phyloP scores from a whole-genome alignment of 345 rosid genomes.

The Boechera stricta region DNA sequence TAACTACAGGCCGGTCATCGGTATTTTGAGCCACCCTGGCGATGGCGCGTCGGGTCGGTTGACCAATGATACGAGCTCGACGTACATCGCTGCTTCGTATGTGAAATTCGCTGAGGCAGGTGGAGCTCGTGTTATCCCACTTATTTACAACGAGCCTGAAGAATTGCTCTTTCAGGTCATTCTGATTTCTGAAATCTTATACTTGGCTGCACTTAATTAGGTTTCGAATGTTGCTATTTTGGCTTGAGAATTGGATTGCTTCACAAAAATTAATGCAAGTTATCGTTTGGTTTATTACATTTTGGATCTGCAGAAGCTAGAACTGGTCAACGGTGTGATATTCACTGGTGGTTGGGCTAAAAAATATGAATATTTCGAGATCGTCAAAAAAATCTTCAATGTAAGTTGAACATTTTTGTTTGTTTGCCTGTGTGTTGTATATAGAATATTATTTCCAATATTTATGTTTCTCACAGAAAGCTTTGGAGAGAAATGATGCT shows the following conservation, averaged over 20 bases:
- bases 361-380: constrained; percentile 57
- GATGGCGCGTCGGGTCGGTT: constrained; percentile 93
- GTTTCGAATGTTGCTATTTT: neutral
- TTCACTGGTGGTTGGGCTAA: constrained; percentile 96
- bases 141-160: constrained; percentile 78
- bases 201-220: neutral
- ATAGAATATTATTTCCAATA: neutral
- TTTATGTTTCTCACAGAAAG: constrained; percentile 58
- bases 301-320: constrained; percentile 65
- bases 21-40: constrained; percentile 85
- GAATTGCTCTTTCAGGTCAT: constrained; percentile 71
- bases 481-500: constrained; percentile 72
- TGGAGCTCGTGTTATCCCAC: constrained; percentile 90
- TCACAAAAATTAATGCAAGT: neutral
- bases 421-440: neutral
- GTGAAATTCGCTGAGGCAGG: constrained; percentile 93
- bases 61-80: constrained; percentile 57
- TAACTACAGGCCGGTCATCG: constrained; percentile 78
- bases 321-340: constrained; percentile 80
- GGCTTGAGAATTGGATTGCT: neutral
- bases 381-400: constrained; percentile 55
- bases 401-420: constrained; percentile 41
- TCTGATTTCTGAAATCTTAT: neutral
- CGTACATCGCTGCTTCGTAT: constrained; percentile 85
- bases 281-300: constrained; percentile 2